A percentile compares a stretch with the other conserved stretches of the same genome.
phyloP scores from a whole-genome alignment of 306 rosid species.

The Cucurbita pepo region DNA sequence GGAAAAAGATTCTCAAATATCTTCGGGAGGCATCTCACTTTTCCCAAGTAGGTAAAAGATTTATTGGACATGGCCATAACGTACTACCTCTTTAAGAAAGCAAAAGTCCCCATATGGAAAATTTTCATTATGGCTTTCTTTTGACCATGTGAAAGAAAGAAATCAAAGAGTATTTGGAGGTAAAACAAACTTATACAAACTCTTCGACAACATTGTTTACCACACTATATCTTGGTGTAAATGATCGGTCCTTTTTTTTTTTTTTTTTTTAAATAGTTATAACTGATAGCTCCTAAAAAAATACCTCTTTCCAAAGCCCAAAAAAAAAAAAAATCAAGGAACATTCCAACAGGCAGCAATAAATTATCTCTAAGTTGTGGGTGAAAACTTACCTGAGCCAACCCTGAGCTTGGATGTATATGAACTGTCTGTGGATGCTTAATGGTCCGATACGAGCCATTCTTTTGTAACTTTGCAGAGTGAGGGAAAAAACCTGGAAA shows the following conservation, averaged over 20 bases:
- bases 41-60: no score
- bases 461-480: conserved; percentile 63
- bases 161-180: no score
- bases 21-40: no score
- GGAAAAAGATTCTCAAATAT: no score
- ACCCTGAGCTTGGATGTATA: conserved; percentile 91
- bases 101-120: no score
- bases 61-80: no score
- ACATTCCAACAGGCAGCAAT: neutral
- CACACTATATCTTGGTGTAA: no score
- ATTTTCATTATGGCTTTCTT: no score
- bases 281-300: neutral
- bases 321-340: neutral
- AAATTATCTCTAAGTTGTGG: neutral
- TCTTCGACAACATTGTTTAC: no score
- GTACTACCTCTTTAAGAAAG: no score
- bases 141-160: no score
- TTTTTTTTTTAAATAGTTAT: neutral
- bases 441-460: conserved; percentile 64
- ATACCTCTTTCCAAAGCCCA: neutral
- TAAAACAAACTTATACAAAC: no score
- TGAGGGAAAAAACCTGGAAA: conserved; percentile 76
- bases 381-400: conserved; percentile 42
- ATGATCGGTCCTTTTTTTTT: neutral
- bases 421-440: conserved; percentile 81